Evolutionary conservation across 208 protist species (phyloP).

Genomic region (Phytomonas sp.): DNA sequence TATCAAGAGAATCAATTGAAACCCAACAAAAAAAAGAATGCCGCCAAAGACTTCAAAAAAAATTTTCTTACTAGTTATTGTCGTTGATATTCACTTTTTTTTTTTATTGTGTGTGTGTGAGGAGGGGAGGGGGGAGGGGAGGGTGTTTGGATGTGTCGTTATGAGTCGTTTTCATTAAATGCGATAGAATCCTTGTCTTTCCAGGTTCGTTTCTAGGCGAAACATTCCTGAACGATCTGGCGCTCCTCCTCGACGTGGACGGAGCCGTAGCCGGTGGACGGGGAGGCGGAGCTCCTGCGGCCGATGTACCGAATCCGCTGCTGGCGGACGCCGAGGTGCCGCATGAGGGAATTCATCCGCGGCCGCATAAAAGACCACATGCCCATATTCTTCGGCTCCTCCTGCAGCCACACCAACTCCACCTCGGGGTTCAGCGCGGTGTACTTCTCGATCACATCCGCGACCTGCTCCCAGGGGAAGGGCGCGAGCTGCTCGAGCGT

Average conservation of each 20-base stretch:
- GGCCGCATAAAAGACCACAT: slow-evolving; percentile 84
- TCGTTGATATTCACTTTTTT: slow-evolving; percentile 10
- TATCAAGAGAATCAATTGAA: background rate
- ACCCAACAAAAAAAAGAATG: background rate
- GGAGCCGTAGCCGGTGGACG: slow-evolving; percentile 81
- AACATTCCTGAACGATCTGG: slow-evolving; percentile 45
- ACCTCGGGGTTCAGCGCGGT: slow-evolving; percentile 68
- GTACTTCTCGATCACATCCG: slow-evolving; percentile 84
- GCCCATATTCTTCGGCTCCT: slow-evolving; percentile 98
- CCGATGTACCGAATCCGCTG: slow-evolving; percentile 60
- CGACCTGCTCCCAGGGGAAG: slow-evolving; percentile 96
- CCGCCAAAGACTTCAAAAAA: background rate
- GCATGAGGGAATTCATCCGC: slow-evolving; percentile 74
- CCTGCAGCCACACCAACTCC: slow-evolving; percentile 94
- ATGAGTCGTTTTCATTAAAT: background rate
- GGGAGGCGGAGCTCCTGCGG: slow-evolving; percentile 68
- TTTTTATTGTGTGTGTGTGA: too few relatives aligned
- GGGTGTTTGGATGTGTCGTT: background rate
- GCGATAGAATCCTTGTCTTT: background rate
- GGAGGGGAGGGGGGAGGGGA: too few relatives aligned
- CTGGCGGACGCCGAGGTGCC: slow-evolving; percentile 40
- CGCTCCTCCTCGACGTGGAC: slow-evolving; percentile 87
- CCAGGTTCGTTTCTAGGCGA: slow-evolving; percentile 26
- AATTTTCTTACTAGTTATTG: slow-evolving; percentile 4
- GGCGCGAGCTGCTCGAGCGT: slow-evolving; percentile 95